Percentiles rank a stretch among this genome's conserved stretches.
phyloP scores from a whole-genome alignment of 1,284 basidiomycete genomes.

The Rhodotorula sp. region DNA sequence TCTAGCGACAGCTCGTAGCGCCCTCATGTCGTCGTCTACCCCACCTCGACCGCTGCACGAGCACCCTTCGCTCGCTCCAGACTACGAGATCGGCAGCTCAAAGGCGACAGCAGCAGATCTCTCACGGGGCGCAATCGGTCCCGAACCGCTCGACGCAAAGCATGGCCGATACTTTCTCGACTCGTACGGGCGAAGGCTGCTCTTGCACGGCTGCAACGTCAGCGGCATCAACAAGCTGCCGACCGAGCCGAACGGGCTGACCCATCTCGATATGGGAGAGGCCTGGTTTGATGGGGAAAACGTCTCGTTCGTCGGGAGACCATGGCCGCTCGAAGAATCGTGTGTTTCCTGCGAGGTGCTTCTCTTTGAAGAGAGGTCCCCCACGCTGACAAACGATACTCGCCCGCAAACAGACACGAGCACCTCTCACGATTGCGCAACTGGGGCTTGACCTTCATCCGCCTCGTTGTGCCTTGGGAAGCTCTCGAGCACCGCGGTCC shows the following conservation, averaged over 20 bases:
- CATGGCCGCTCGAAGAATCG: constrained; percentile 49
- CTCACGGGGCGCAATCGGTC: constrained; percentile 6
- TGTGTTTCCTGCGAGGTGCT: background rate
- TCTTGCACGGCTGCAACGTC: constrained; percentile 50
- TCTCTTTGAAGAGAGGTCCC: no score
- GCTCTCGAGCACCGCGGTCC: constrained; percentile 86
- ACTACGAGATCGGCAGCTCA: background rate
- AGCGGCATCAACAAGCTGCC: constrained; percentile 50
- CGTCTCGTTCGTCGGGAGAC: constrained; percentile 50
- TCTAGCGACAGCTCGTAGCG: background rate
- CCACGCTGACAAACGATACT: background rate
- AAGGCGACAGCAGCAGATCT: constrained; percentile 1
- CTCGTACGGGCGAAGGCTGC: constrained; percentile 45
- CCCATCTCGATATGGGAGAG: constrained; percentile 32
- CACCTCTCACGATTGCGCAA: constrained; percentile 43
- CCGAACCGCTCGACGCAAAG: constrained; percentile 9
- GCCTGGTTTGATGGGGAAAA: constrained; percentile 46
- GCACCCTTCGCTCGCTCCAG: background rate
- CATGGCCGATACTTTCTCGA: constrained; percentile 46
- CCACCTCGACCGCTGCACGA: background rate
- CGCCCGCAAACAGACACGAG: constrained; percentile 15
- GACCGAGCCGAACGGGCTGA: constrained; percentile 38
- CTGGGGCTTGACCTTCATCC: constrained; percentile 51
- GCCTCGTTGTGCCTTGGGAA: constrained; percentile 91
- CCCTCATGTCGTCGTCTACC: background rate